These are phyloP conservation scores for Cercospora zeae-maydis DNA, from an alignment of 2,329 filamentous ascomycete genomes.

Conservation along the genomic window DNA sequence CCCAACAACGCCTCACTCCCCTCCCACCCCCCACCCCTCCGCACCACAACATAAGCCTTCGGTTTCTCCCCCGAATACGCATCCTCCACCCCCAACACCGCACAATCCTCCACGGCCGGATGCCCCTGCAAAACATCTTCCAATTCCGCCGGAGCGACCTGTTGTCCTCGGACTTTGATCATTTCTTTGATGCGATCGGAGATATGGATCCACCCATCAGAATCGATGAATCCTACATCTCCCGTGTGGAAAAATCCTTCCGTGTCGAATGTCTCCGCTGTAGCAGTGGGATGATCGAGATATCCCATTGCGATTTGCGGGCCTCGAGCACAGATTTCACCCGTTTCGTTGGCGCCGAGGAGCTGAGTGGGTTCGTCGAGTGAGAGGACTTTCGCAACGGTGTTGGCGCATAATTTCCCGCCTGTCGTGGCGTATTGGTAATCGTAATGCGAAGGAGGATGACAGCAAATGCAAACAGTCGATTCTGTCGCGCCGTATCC, in stretches of 20 bases:
- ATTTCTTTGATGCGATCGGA: slow-evolving; percentile 64
- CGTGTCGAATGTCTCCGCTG: slow-evolving; percentile 43
- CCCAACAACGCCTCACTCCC: slow-evolving; percentile 33
- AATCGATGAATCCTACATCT: slow-evolving; percentile 55
- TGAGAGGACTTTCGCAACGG: slow-evolving; percentile 57
- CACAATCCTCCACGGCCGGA: slow-evolving; percentile 54
- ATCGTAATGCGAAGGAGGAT: slow-evolving; percentile 54
- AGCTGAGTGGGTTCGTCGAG: slow-evolving; percentile 48
- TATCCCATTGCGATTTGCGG: slow-evolving; percentile 42
- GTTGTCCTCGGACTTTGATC: slow-evolving; percentile 64
- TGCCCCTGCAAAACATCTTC: slow-evolving; percentile 61
- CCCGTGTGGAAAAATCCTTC: slow-evolving; percentile 58
- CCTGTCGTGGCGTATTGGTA: slow-evolving; percentile 57
- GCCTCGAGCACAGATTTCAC: slow-evolving; percentile 43
- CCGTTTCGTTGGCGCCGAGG: slow-evolving; percentile 49
- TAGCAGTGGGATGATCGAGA: slow-evolving; percentile 34
- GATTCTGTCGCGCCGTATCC: slow-evolving; percentile 68
- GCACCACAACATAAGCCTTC: slow-evolving; percentile 56
- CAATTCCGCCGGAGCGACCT: slow-evolving; percentile 60
- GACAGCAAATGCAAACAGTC: slow-evolving; percentile 60
- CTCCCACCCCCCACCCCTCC: slow-evolving; percentile 22
- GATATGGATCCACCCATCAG: slow-evolving; percentile 56
- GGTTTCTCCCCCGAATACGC: slow-evolving; percentile 56
- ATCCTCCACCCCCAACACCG: slow-evolving; percentile 54
- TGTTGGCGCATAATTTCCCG: slow-evolving; percentile 56